Conservation (phyloP, 2,329 filamentous ascomycete genomes). For the Cryphonectria japonica region DNA sequence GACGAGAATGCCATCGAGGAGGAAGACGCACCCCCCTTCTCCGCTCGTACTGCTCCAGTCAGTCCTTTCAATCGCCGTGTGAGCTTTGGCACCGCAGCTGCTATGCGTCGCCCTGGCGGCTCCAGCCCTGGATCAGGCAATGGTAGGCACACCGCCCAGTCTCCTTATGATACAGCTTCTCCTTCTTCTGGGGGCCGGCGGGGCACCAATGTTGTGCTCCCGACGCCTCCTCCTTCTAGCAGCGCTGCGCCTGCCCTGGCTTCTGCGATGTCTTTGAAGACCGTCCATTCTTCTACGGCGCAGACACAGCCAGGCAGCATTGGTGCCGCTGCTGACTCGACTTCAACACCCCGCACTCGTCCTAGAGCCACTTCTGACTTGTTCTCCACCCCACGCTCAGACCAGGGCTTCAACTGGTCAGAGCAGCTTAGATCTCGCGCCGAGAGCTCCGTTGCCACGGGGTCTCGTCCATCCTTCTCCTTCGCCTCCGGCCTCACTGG, state of each 20-base stretch:
- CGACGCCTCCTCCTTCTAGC: constrained; percentile 37
- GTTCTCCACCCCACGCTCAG: constrained; percentile 63
- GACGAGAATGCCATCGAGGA: constrained; percentile 78
- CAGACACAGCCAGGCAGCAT: constrained; percentile 42
- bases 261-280: constrained; percentile 34
- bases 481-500: constrained; percentile 51
- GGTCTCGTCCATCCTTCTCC: constrained; percentile 61
- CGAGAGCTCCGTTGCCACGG: constrained; percentile 70
- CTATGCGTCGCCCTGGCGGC: constrained; percentile 63
- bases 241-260: constrained; percentile 39
- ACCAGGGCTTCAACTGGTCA: constrained; percentile 96
- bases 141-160: constrained; percentile 59
- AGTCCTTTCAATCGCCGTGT: constrained; percentile 83
- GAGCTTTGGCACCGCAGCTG: constrained; percentile 81
- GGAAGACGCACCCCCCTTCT: constrained; percentile 55
- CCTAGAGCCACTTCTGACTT: constrained; percentile 68
- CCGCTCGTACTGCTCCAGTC: constrained; percentile 61
- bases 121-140: constrained; percentile 62
- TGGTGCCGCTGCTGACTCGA: constrained; percentile 34
- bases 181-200: constrained; percentile 40
- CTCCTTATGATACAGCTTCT: constrained; percentile 35
- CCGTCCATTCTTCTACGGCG: constrained; percentile 32
- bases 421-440: constrained; percentile 92
- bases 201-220: constrained; percentile 30
- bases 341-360: constrained; percentile 64